Percentiles rank a stretch among this genome's conserved stretches.
Conservation (phyloP, 1,284 basidiomycete genomes). For the Sanguinoderma infundibulare region DNA sequence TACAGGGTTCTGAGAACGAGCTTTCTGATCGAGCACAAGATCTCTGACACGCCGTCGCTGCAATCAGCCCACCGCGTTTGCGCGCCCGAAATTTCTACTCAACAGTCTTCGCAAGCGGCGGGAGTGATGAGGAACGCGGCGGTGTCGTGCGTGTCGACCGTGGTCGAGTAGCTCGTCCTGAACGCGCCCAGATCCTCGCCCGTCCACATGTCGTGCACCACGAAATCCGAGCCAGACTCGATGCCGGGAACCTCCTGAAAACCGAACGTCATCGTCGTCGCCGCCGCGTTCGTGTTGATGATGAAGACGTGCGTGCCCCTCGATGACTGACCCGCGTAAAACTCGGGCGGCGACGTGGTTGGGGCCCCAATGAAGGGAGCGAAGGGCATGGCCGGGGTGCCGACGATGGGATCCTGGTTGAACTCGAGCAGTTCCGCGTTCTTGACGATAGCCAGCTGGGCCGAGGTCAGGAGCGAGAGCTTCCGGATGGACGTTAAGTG, state of each 20-base stretch:
- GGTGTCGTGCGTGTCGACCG: slow-evolving; percentile 54
- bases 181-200: slow-evolving; percentile 50
- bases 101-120: too few species aligned
- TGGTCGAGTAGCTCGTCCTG: slow-evolving; percentile 39
- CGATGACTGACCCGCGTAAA: slow-evolving; percentile 51
- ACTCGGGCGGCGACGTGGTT: slow-evolving; percentile 51
- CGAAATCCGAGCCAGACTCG: slow-evolving; percentile 44
- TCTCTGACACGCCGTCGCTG: too few species aligned
- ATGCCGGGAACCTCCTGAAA: slow-evolving; percentile 51
- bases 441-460: slow-evolving; percentile 51
- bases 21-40: too few species aligned
- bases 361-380: slow-evolving; percentile 42
- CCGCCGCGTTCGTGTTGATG: slow-evolving; percentile 48
- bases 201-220: slow-evolving; percentile 61
- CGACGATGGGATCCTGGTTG: slow-evolving; percentile 52
- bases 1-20: too few species aligned
- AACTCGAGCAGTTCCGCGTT: slow-evolving; percentile 58
- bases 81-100: too few species aligned
- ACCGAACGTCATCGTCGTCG: slow-evolving; percentile 49
- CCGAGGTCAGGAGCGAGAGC: slow-evolving; percentile 44
- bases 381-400: slow-evolving; percentile 53
- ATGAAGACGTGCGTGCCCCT: slow-evolving; percentile 59
- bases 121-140: slow-evolving; percentile 36
- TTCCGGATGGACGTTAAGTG: slow-evolving; percentile 24
- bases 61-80: too few species aligned